Evolutionary conservation across 2,329 filamentous ascomycete genomes (phyloP), one percentile per base, ranked within the genome.

Genomic region (Bertia moriformis): DNA sequence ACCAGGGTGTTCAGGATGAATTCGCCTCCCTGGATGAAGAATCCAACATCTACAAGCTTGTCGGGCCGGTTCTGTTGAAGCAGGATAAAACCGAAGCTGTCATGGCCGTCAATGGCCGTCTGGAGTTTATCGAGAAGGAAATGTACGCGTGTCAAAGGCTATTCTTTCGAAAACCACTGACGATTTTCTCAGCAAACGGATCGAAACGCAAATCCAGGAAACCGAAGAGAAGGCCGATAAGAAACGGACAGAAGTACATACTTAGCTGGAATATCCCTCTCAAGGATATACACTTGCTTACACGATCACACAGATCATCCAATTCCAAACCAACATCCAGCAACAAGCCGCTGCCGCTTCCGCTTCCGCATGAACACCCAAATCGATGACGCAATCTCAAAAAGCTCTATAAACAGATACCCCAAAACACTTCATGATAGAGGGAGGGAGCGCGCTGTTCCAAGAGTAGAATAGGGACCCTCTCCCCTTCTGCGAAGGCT

Each of bases 71-170:
- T 18, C 17, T 35, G 17, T 35, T 35, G 32, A 35, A 35, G 32
- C 32, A 35, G 15, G 32, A 35, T 7, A 35, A 35, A 15, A 12
- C 12, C 10, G 32, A 35, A 7, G 32, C 32, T 18, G 15, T 17
- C 32, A 35, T 35, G 32, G 32, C 32, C 17, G 32, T 35, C 32
- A 35, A 35, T 18, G 32, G 32, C 12, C 32, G 32, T 10, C 32
- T 35, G 7, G 32, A 35, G 15, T 35, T 35, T 17, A 35, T 35
- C 12, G 32, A 35, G 10, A 35, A 35, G 32, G 32, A 35, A 35
- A 35, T 35, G 32, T 35, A 10, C 32, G 32, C 17, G 12, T 10
- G 7, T 27, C n/a, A 10, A 27, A 10, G 7, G n/a, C 7, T 10
- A 10, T 27, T 27, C 7, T 10, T n/a, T 10, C 7, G 7, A n/a